phyloP scores from a whole-genome alignment of 768 basidiomycete genomes.

The Omphalotus guepiniiformis region DNA sequence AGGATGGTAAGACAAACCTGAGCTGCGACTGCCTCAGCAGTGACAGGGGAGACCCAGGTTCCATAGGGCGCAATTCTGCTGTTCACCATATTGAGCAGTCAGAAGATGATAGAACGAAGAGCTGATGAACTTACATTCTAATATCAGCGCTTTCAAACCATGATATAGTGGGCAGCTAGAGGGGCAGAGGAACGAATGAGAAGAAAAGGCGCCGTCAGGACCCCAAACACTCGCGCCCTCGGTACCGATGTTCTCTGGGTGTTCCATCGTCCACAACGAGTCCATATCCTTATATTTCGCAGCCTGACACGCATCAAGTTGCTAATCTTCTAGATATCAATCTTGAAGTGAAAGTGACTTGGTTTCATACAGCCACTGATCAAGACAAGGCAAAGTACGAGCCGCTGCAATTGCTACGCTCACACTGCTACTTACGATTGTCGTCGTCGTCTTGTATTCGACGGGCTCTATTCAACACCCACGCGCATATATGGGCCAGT shows the following conservation, averaged over 20 bases:
- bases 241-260: neutral
- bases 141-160: neutral
- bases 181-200: no score
- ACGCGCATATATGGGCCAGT: neutral
- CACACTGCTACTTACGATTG: neutral
- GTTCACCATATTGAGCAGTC: neutral
- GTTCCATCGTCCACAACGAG: no score
- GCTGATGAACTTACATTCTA: neutral
- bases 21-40: slow-evolving; percentile 41
- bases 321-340: no score
- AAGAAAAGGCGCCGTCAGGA: no score
- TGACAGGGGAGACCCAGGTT: slow-evolving; percentile 53
- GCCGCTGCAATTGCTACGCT: neutral
- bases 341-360: no score
- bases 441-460: neutral
- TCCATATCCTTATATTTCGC: no score
- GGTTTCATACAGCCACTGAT: no score
- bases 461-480: neutral
- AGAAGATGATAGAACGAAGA: neutral
- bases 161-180: no score
- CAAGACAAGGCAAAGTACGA: no score
- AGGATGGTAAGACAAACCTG: slow-evolving; percentile 29
- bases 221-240: no score
- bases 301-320: no score
- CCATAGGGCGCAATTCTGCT: slow-evolving; percentile 45